Percentiles rank a stretch among this genome's conserved stretches.
phyloP scores from a whole-genome alignment of 2,329 filamentous ascomycete species.

The Sporothrix inflata region DNA sequence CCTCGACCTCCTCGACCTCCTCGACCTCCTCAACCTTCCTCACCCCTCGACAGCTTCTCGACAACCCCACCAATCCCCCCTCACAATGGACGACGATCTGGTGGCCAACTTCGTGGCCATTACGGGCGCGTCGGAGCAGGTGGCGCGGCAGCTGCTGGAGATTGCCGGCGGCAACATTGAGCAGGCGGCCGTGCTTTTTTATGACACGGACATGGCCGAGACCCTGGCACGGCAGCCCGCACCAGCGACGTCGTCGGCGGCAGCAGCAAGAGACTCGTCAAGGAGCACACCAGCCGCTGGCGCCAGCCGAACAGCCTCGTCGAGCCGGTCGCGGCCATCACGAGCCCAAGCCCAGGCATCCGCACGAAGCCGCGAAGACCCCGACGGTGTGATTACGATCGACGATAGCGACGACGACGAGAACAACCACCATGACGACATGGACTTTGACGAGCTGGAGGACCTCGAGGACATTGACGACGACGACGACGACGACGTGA shows the following conservation, averaged over 20 bases:
- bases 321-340: conserved; percentile 18
- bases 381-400: conserved; percentile 69
- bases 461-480: conserved; percentile 46
- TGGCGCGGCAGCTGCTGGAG: conserved; percentile 81
- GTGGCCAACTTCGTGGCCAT: conserved; percentile 80
- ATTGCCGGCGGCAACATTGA: conserved; percentile 83
- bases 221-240: conserved; percentile 45
- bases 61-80: too few species aligned
- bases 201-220: conserved; percentile 75
- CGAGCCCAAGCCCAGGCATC: neutral
- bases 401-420: conserved; percentile 70
- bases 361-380: conserved; percentile 52
- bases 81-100: conserved; percentile 66
- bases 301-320: conserved; percentile 29
- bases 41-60: too few species aligned
- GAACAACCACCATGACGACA: conserved; percentile 51
- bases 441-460: conserved; percentile 69
- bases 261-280: neutral
- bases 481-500: conserved; percentile 38
- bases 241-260: conserved; percentile 39
- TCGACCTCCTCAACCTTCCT: neutral
- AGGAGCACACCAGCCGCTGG: conserved; percentile 30
- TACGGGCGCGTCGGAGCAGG: conserved; percentile 72
- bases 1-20: too few species aligned
- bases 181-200: conserved; percentile 87